Base-by-base conservation (phyloP, 306 rosid genomes). In the Malus asiatica region DNA sequence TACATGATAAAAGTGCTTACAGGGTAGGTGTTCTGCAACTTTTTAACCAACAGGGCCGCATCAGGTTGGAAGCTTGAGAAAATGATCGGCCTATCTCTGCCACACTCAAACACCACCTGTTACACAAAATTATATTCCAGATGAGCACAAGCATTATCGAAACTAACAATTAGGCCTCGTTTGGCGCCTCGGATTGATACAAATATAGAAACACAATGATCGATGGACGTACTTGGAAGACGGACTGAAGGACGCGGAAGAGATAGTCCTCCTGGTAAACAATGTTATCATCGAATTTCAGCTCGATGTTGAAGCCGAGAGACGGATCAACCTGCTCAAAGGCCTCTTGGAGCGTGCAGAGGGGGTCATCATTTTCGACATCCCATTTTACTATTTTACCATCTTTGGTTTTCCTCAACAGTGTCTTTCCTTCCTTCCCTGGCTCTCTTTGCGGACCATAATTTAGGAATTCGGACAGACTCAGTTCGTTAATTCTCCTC, bases 11-110 rank as follows among this genome's bases (percentile, higher is more conserved):
- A 38, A 57, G n/a, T 51, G 76, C 86, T 82, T 71, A 87, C 91
- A 59, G 91, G 91, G 40, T 84, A 87, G 1, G 76, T 78, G 57
- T 45, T 76, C 78, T 87, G 91, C 63, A 87, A 70, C 58, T 80
- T 85, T 29, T 77, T 42, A 32, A 76, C 29, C 15, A 87, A 63
- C 51, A 83, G 59, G 10, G 91, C 87, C 0, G 89, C 91, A 73
- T 87, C 91, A 0, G 91, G 91, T 59, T 85, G 87, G 80, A 87
- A 87, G 32, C 67, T 11, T 8, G 91, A 87, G 89, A 87, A 87
- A 18, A 87, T 73, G 22, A 87, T 81, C 32, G 91, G 81, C 69
- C 91, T 80, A 14, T 87, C 91, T 51, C 74, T 73, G 66, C 86
- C 89, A 46, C 72, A 48, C 62, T 38, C 75, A 52, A 77, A 76